phyloP scores from a whole-genome alignment of 2,329 filamentous ascomycete genomes.

The Colletotrichum lentis region DNA sequence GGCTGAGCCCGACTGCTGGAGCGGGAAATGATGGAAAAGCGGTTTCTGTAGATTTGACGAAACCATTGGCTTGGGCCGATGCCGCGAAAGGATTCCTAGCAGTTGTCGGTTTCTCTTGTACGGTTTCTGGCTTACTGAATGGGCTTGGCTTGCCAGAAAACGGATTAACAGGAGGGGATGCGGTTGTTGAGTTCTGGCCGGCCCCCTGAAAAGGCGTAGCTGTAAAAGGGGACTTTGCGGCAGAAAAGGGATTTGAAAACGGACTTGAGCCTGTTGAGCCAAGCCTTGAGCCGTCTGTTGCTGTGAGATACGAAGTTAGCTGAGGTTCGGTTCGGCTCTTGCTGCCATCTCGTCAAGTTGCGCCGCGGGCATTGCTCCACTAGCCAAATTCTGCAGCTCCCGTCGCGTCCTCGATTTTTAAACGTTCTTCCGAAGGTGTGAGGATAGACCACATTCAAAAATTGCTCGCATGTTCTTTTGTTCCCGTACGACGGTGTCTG shows the following conservation, averaged over 20 bases:
- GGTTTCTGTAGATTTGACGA: background rate
- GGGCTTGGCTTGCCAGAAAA: conserved; percentile 25
- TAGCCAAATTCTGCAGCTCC: background rate
- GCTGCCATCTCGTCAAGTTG: background rate
- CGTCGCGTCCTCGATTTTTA: background rate
- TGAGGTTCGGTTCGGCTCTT: conserved; percentile 1
- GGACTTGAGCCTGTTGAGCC: background rate
- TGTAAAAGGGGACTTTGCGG: background rate
- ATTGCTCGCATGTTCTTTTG: background rate
- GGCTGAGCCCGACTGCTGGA: conserved; percentile 12
- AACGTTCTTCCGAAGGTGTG: background rate
- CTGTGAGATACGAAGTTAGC: conserved; percentile 30
- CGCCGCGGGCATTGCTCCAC: background rate
- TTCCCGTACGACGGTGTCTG: background rate
- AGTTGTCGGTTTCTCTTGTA: background rate
- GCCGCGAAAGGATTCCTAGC: conserved; percentile 23
- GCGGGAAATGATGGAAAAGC: conserved; percentile 2
- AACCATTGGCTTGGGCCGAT: conserved; percentile 15
- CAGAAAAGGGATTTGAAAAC: conserved; percentile 27
- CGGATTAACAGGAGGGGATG: conserved; percentile 19
- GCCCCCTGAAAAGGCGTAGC: background rate
- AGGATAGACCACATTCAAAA: background rate
- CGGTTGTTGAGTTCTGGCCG: conserved; percentile 1
- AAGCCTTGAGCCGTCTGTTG: conserved; percentile 12
- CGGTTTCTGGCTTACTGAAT: conserved; percentile 10